Evolutionary conservation across 2,329 filamentous ascomycete genomes (phyloP).

Genomic region (Ceratocystiopsis brevicomis): DNA sequence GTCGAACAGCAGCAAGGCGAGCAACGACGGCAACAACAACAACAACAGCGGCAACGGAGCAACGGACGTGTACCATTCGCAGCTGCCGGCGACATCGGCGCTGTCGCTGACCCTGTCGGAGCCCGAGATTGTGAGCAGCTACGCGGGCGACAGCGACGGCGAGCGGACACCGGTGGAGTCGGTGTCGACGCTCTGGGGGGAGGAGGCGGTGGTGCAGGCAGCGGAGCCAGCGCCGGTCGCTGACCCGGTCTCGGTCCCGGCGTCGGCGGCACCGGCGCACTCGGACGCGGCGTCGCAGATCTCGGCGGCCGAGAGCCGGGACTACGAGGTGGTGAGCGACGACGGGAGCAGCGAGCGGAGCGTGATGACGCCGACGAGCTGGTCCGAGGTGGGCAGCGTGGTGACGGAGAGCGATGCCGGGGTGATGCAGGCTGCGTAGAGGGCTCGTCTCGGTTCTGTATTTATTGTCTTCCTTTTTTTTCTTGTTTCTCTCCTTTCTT

Average conservation of each 20-base stretch:
- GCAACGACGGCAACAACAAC: no score
- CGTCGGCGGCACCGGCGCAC: not conserved
- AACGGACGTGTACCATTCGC: slow-evolving; percentile 35
- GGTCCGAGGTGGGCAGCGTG: slow-evolving; percentile 46
- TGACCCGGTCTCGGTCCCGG: no score
- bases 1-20: no score
- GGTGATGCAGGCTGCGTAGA: slow-evolving; percentile 1
- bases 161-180: slow-evolving; percentile 41
- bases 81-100: slow-evolving; percentile 27
- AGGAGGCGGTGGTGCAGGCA: slow-evolving; percentile 25
- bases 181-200: slow-evolving; percentile 26
- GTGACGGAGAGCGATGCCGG: slow-evolving; percentile 35
- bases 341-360: slow-evolving; percentile 37
- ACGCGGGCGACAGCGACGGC: slow-evolving; percentile 18
- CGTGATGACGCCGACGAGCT: slow-evolving; percentile 40
- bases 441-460: not conserved
- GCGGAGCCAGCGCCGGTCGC: no score
- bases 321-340: slow-evolving; percentile 39
- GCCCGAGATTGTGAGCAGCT: slow-evolving; percentile 26
- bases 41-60: slow-evolving; percentile 13
- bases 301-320: slow-evolving; percentile 18
- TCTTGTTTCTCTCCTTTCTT: not conserved
- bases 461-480: not conserved
- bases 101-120: slow-evolving; percentile 31
- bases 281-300: slow-evolving; percentile 22